Evolutionary conservation across 352 stramenopile genomes (phyloP).

Genomic region (Peronosclerospora sorghi): DNA sequence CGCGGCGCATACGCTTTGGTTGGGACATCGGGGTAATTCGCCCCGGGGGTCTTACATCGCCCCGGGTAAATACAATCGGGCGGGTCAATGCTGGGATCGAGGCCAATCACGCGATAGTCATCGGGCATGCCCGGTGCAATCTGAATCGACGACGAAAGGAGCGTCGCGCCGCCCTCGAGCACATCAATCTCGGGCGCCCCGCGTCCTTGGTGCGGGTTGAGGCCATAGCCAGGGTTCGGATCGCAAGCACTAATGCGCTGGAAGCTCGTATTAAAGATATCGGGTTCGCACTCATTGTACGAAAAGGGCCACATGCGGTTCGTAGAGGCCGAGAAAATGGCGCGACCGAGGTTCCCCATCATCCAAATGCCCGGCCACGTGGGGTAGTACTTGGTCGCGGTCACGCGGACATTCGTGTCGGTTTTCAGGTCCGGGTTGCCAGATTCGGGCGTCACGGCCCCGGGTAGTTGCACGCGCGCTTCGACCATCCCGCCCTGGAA

Average conservation of each 20-base stretch:
- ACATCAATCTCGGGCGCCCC: constrained; percentile 92
- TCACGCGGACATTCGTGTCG: constrained; percentile 38
- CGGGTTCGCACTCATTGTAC: constrained; percentile 84
- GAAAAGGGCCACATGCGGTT: too few species aligned
- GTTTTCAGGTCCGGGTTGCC: constrained; percentile 29
- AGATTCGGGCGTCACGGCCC: constrained; percentile 31
- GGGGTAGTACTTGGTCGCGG: constrained; percentile 49
- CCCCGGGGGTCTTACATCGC: constrained; percentile 37
- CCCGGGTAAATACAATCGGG: constrained; percentile 40
- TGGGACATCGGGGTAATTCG: constrained; percentile 37
- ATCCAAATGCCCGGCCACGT: constrained; percentile 90
- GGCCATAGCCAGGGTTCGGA: constrained; percentile 75
- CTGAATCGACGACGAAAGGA: constrained; percentile 86
- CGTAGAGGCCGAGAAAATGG: too few species aligned
- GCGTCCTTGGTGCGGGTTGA: constrained; percentile 75
- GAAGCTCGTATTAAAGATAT: constrained; percentile 35
- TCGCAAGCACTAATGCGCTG: constrained; percentile 86
- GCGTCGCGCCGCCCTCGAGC: constrained; percentile 67
- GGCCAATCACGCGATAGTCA: constrained; percentile 45
- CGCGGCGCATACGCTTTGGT: constrained; percentile 25
- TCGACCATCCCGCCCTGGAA: constrained; percentile 92
- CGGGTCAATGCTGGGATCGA: constrained; percentile 12
- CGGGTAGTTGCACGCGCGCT: constrained; percentile 80
- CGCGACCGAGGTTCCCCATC: too few species aligned
- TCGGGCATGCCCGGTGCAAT: constrained; percentile 63